Percentiles rank a stretch among this genome's conserved stretches.
Conservation (phyloP, 2,329 filamentous ascomycete genomes). For the Calonectria pseudoreteaudii region DNA sequence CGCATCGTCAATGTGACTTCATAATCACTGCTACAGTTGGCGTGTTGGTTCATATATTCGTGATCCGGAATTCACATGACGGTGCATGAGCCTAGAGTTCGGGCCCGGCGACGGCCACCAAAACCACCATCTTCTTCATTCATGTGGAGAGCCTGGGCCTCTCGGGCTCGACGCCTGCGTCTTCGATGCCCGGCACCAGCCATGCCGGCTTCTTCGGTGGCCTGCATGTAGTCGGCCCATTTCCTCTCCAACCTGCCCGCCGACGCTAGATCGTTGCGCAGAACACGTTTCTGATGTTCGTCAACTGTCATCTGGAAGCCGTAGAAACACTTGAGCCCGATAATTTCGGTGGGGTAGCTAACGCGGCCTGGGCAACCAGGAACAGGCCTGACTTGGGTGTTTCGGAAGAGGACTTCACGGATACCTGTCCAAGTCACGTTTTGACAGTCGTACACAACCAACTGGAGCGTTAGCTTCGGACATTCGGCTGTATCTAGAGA, state of each 20-base stretch:
- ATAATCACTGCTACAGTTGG: not conserved
- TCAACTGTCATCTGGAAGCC: slow-evolving; percentile 95
- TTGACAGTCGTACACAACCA: slow-evolving; percentile 92
- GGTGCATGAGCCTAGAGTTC: slow-evolving; percentile 71
- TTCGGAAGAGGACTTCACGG: slow-evolving; percentile 86
- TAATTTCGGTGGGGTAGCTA: slow-evolving; percentile 81
- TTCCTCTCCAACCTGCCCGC: slow-evolving; percentile 87
- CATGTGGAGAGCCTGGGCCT: slow-evolving; percentile 83
- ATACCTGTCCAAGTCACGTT: slow-evolving; percentile 94
- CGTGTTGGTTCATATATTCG: not conserved
- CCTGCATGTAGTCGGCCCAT: slow-evolving; percentile 96
- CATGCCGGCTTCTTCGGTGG: slow-evolving; percentile 83
- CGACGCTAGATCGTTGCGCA: slow-evolving; percentile 79
- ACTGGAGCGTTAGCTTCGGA: slow-evolving; percentile 73
- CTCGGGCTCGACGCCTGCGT: slow-evolving; percentile 80
- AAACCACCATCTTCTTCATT: slow-evolving; percentile 79
- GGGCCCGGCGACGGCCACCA: slow-evolving; percentile 69
- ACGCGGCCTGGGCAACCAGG: slow-evolving; percentile 51
- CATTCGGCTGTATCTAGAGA: slow-evolving; percentile 52
- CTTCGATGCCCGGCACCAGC: slow-evolving; percentile 75
- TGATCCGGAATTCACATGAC: slow-evolving; percentile 67
- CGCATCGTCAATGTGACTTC: not conserved
- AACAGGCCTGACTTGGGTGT: slow-evolving; percentile 76
- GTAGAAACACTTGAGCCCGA: slow-evolving; percentile 92
- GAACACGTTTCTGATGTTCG: slow-evolving; percentile 88